Evolutionary conservation across 305 asterid species (phyloP).

Genomic region (Fraxinus xanthoxyloides): DNA sequence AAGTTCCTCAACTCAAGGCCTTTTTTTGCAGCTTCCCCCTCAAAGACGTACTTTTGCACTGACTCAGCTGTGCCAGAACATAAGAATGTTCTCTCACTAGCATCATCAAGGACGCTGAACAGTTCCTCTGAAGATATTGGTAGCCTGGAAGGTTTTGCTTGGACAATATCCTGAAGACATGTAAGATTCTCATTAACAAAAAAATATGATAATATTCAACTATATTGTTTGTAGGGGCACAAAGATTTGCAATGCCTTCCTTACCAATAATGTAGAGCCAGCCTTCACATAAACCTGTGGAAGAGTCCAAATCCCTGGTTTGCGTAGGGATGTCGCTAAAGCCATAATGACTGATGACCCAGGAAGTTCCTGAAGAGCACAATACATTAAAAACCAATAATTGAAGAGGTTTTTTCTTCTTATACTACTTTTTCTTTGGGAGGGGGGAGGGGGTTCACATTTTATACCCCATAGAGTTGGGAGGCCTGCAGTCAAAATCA

Average conservation of each 20-base stretch:
- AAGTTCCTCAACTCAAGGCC: conserved; percentile 77
- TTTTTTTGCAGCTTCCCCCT: conserved; percentile 61
- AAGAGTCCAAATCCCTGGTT: conserved; percentile 66
- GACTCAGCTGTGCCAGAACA: conserved; percentile 90
- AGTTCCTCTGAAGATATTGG: conserved; percentile 74
- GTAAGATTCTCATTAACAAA: conserved; percentile 8
- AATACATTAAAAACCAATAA: conserved; percentile 19
- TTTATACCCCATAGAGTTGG: conserved; percentile 1
- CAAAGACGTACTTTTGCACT: conserved; percentile 69
- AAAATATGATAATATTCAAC: background rate
- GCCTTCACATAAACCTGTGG: conserved; percentile 73
- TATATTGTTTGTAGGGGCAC: conserved; percentile 6
- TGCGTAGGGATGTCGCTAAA: conserved; percentile 55
- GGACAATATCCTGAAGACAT: conserved; percentile 71
- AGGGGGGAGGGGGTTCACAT: background rate
- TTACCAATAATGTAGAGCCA: conserved; percentile 75
- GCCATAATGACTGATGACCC: conserved; percentile 58
- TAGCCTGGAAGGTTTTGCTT: conserved; percentile 57
- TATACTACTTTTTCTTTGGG: background rate
- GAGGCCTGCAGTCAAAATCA: background rate
- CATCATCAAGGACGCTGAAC: conserved; percentile 86
- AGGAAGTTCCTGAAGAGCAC: conserved; percentile 58
- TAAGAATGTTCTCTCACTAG: conserved; percentile 90
- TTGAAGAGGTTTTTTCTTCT: background rate
- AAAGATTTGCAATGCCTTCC: conserved; percentile 24